Conservation (phyloP, 306 rosid genomes). For the Dalbergia cultrata region DNA sequence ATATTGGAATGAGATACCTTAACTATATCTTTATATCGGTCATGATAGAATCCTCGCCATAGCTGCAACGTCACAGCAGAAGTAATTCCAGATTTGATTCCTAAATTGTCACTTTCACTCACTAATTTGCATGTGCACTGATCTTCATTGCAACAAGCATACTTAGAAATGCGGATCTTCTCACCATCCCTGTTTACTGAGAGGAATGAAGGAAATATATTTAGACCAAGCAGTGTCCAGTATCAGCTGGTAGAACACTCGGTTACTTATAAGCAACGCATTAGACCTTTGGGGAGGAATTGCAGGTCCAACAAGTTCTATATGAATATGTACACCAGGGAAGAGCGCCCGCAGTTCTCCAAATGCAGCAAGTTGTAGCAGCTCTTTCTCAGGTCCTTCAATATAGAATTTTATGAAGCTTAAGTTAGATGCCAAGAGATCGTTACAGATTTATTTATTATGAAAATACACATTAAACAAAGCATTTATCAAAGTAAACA, state of each 20-base stretch:
- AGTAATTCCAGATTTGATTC: slow-evolving; percentile 37
- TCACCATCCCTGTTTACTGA: slow-evolving; percentile 79
- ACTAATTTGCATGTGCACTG: slow-evolving; percentile 73
- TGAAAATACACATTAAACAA: slow-evolving; percentile 16
- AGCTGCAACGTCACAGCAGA: slow-evolving; percentile 70
- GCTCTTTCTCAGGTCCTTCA: slow-evolving; percentile 93
- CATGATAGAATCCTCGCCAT: slow-evolving; percentile 84
- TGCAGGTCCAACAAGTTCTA: slow-evolving; percentile 88
- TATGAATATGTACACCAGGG: slow-evolving; percentile 66
- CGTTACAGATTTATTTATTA: slow-evolving; percentile 30
- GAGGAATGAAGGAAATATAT: slow-evolving; percentile 39
- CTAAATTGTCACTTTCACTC: slow-evolving; percentile 46
- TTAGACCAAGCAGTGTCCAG: slow-evolving; percentile 41
- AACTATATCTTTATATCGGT: slow-evolving; percentile 67
- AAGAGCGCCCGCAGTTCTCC: slow-evolving; percentile 82
- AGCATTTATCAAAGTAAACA: not conserved
- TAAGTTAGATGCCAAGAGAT: slow-evolving; percentile 9
- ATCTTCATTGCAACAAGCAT: slow-evolving; percentile 63
- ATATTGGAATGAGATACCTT: slow-evolving; percentile 54
- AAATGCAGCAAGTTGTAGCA: slow-evolving; percentile 80
- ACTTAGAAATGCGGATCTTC: slow-evolving; percentile 59
- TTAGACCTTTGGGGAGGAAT: slow-evolving; percentile 79
- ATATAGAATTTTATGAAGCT: slow-evolving; percentile 34
- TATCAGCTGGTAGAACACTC: slow-evolving; percentile 21
- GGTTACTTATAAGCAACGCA: slow-evolving; percentile 34